phyloP scores from a whole-genome alignment of 768 basidiomycete species.

The Xerocomus potaroensis region DNA sequence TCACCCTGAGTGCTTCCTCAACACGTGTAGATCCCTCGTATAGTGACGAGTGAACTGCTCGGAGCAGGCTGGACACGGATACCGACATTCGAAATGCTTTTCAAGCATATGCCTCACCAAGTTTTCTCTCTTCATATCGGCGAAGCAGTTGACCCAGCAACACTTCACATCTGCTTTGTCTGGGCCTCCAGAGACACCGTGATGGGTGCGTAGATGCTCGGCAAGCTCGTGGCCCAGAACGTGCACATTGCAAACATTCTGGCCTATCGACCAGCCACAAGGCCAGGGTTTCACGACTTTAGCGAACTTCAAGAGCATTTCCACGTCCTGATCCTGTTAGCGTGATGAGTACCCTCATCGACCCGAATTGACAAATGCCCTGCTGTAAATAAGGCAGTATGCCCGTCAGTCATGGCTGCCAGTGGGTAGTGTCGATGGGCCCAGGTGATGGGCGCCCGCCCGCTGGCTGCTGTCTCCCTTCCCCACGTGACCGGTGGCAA shows the following conservation, averaged over 20 bases:
- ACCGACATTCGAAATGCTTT: constrained; percentile 17
- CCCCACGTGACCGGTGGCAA: no score
- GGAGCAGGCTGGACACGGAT: constrained; percentile 14
- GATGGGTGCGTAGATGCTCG: constrained; percentile 18
- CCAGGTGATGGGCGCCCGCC: no score
- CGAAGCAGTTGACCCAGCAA: constrained; percentile 16
- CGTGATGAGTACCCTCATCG: constrained; percentile 1
- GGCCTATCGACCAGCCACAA: constrained; percentile 17
- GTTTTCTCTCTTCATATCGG: constrained; percentile 27
- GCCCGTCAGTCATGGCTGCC: no score
- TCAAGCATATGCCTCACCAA: constrained; percentile 25
- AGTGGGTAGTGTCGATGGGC: no score
- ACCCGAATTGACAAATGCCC: neutral
- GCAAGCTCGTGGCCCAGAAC: constrained; percentile 11
- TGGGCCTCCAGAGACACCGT: constrained; percentile 17
- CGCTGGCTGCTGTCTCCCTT: no score
- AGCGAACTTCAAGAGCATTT: neutral
- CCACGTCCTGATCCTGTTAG: constrained; percentile 8
- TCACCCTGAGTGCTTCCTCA: no score
- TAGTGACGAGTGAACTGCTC: constrained; percentile 27
- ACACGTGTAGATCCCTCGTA: no score
- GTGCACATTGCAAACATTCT: neutral
- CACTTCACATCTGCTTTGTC: constrained; percentile 10
- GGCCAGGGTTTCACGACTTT: neutral
- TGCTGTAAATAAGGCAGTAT: no score